Evolutionary conservation across 768 basidiomycete genomes (phyloP), one percentile per base, ranked within the genome.

Genomic region (Mycena olivaceomarginata): DNA sequence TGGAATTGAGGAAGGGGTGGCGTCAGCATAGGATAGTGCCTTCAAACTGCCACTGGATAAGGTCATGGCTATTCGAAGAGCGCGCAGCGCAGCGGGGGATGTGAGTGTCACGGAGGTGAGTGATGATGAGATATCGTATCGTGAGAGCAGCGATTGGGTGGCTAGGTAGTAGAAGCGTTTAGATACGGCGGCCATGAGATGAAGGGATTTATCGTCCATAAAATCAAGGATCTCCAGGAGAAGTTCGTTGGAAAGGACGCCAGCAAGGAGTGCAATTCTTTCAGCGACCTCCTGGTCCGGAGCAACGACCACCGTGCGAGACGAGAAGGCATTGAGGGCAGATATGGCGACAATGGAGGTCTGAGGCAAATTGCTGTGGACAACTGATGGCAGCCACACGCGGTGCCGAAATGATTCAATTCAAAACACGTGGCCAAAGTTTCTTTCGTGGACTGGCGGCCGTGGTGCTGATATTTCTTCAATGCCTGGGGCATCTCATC

Each of bases 11-110:
- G 13, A 15, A 1, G 15, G 12, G 5, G 53, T 22, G 15, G 56
- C 31, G 11, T 67, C 25, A 20, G 25, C 1, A 15, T 60, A 56
- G 39, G 22, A 39, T 22, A 72, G 13, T 4, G 2, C 8, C 15
- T n/a, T 66, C 6, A 66, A 18, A 7, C 45, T 45, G 51, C 48
- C 62, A 8, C 39, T 20, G 60, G 25, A 65, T 18, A 73, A 22
- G 25, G 71, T 70, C 46, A 73, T 31, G 4, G 67, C 76, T 37
- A 77, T 56, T n/a, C 76, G 76, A 6, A 77, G 66, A 53, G 76
- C 76, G 53, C 71, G 37, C 8, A 77, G 45, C 12, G 71, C 76
- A 12, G 41, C 71, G 15, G 76, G 73, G 43, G 76, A 73, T 7
- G 22, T 57, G 25, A 74, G 22, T 8, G 67, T 59, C 0, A 74